Conservation (phyloP, 1,284 basidiomycete species). For the Heterobasidion parviporum region DNA sequence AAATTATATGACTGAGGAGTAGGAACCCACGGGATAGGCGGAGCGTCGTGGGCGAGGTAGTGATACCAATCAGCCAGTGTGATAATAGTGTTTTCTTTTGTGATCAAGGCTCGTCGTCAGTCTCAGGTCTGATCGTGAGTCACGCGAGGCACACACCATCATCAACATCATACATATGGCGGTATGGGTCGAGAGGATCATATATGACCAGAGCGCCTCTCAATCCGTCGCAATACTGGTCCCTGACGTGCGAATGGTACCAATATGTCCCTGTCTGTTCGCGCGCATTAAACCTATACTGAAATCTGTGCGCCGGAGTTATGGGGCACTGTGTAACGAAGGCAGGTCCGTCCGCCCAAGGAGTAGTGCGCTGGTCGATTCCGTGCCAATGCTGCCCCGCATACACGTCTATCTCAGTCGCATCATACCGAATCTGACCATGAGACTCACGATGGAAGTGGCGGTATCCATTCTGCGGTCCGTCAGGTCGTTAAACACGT, state of each 20-base stretch:
- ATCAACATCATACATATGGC: constrained; percentile 2
- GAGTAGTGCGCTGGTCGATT: constrained; percentile 18
- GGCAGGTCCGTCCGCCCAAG: constrained; percentile 17
- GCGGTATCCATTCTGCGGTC: constrained; percentile 24
- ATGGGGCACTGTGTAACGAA: background rate
- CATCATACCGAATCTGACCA: no score
- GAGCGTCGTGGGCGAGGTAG: constrained; percentile 2
- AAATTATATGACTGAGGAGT: no score
- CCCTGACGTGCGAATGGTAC: constrained; percentile 24
- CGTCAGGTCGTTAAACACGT: constrained; percentile 23
- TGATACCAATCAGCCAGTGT: constrained; percentile 16
- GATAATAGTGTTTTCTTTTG: constrained; percentile 7
- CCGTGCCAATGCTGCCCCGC: constrained; percentile 21
- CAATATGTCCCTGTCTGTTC: constrained; percentile 23
- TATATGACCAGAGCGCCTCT: constrained; percentile 13
- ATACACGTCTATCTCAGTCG: background rate
- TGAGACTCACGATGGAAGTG: constrained; percentile 21
- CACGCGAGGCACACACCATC: constrained; percentile 1
- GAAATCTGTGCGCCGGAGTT: background rate
- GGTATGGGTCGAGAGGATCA: constrained; percentile 2
- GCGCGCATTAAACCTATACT: background rate
- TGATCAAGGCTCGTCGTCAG: background rate
- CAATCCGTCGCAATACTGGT: constrained; percentile 25
- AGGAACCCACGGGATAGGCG: constrained; percentile 4
- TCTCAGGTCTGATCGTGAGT: background rate